These are phyloP conservation scores for Neolentinus lepideus DNA, from an alignment of 1,284 basidiomycete genomes.

Conservation along the genomic window DNA sequence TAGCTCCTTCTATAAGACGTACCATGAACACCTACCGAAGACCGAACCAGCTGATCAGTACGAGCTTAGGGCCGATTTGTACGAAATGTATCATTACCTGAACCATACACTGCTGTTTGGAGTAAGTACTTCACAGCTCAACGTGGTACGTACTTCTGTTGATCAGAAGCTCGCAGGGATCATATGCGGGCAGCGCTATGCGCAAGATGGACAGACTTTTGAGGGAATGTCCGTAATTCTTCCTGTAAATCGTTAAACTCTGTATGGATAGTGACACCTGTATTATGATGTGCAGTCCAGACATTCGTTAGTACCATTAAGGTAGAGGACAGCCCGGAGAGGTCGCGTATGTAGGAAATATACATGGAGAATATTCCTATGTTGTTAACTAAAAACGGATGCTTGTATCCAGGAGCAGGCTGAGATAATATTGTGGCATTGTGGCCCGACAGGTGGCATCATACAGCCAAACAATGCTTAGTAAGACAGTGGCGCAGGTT, in stretches of 20 bases:
- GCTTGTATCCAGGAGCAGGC: too few relatives aligned
- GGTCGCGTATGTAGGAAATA: too few relatives aligned
- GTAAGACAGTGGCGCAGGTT: neutral
- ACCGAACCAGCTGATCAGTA: slow-evolving; percentile 67
- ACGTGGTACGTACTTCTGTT: slow-evolving; percentile 1
- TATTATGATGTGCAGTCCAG: neutral
- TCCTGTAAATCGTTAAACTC: neutral
- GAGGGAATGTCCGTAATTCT: slow-evolving; percentile 12
- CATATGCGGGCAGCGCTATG: slow-evolving; percentile 47
- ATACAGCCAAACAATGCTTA: neutral
- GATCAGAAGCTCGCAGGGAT: slow-evolving; percentile 34
- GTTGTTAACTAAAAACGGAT: too few relatives aligned
- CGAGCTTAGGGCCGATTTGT: slow-evolving; percentile 61
- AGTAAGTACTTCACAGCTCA: slow-evolving; percentile 31
- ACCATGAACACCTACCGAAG: slow-evolving; percentile 65
- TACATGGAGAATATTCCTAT: too few relatives aligned
- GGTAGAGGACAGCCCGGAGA: too few relatives aligned
- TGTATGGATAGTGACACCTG: neutral
- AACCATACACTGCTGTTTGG: slow-evolving; percentile 77
- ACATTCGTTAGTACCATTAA: too few relatives aligned
- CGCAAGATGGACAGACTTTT: slow-evolving; percentile 50
- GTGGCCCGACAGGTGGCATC: neutral
- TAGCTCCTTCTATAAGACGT: slow-evolving; percentile 61
- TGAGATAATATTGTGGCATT: too few relatives aligned
- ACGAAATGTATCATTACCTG: slow-evolving; percentile 84